phyloP scores from a whole-genome alignment of 2,329 filamentous ascomycete species.

The Pseudocercospora musae region DNA sequence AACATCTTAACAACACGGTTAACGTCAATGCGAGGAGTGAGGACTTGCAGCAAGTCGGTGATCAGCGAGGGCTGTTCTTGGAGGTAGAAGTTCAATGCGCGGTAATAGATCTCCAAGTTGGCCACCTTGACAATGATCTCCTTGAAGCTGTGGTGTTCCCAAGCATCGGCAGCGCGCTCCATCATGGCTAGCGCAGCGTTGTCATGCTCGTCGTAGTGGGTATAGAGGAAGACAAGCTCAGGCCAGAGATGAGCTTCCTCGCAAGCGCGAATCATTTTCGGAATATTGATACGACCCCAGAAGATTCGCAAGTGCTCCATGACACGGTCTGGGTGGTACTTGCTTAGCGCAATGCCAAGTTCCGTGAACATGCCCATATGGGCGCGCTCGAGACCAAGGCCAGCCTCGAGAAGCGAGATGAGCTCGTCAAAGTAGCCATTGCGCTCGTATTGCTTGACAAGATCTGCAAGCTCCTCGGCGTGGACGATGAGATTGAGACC shows the following conservation, averaged over 20 bases:
- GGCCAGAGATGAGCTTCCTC: conserved; percentile 97
- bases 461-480: conserved; percentile 86
- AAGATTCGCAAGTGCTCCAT: conserved; percentile 99
- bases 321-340: conserved; percentile 89
- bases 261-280: conserved; percentile 89
- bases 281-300: conserved; percentile 97
- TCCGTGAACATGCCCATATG: conserved; percentile 76
- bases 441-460: conserved; percentile 94
- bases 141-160: conserved; percentile 99
- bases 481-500: conserved; percentile 97
- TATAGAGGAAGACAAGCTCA: conserved; percentile 95
- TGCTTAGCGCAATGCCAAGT: conserved; percentile 85
- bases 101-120: conserved; percentile 98
- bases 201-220: conserved; percentile 97
- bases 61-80: conserved; percentile 93
- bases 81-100: conserved; percentile 92
- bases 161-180: conserved; percentile 93
- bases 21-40: conserved; percentile 93
- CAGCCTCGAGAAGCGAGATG: conserved; percentile 88
- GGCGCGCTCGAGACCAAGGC: conserved; percentile 75
- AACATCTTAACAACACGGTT: conserved; percentile 99
- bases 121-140: conserved; percentile 97
- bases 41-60: conserved; percentile 87
- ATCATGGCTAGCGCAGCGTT: conserved; percentile 97
- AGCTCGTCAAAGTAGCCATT: conserved; percentile 99